Conservation (phyloP, 1,284 basidiomycete species). For the Xerocomus amazonicus region DNA sequence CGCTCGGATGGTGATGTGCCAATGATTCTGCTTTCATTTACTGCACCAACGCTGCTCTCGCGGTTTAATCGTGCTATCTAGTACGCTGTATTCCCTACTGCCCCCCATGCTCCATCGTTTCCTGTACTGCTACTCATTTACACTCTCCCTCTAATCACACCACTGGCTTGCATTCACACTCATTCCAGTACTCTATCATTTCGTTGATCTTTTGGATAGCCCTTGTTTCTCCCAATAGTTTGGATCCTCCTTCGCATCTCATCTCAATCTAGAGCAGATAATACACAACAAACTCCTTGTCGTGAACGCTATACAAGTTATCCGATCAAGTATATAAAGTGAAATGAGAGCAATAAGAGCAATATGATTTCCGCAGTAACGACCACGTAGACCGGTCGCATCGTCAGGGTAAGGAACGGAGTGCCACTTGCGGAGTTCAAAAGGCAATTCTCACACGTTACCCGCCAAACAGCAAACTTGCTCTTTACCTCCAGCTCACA, state of each 20-base stretch:
- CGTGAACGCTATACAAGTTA: too few relatives aligned
- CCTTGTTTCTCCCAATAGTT: constrained; percentile 8
- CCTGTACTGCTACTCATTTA: constrained; percentile 7
- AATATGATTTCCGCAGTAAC: too few relatives aligned
- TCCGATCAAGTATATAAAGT: too few relatives aligned
- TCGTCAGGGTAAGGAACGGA: not conserved
- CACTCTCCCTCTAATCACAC: constrained; percentile 1
- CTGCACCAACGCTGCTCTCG: constrained; percentile 14
- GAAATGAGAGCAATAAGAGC: too few relatives aligned
- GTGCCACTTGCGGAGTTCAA: constrained; percentile 35
- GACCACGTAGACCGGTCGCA: too few relatives aligned
- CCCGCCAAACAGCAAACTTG: constrained; percentile 35
- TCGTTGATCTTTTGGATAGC: constrained; percentile 2
- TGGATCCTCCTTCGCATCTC: not conserved
- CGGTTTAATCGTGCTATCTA: constrained; percentile 22
- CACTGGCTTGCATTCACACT: constrained; percentile 2
- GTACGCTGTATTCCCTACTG: constrained; percentile 17
- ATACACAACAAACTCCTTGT: not conserved
- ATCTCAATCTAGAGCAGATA: too few relatives aligned
- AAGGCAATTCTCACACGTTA: constrained; percentile 34
- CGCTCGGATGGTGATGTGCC: constrained; percentile 6
- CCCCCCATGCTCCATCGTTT: constrained; percentile 4
- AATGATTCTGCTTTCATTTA: constrained; percentile 9
- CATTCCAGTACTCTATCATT: not conserved
- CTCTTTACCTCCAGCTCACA: constrained; percentile 34